Evolutionary conservation across 768 basidiomycete genomes (phyloP).

Genomic region (Holtermannia corniformis): DNA sequence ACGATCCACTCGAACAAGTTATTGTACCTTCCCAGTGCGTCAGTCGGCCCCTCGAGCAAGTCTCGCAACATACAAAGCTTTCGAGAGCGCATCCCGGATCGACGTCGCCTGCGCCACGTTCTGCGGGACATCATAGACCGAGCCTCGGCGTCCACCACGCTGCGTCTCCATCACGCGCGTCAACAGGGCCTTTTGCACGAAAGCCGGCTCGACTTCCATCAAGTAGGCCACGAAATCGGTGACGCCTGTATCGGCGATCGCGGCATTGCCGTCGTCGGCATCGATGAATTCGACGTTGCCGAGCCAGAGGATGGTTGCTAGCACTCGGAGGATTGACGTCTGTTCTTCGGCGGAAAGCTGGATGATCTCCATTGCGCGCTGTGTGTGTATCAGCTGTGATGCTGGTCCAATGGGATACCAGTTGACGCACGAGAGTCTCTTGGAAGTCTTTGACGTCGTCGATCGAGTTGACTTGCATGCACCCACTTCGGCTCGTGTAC

Average conservation of each 20-base stretch:
- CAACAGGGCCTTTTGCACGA: constrained; percentile 79
- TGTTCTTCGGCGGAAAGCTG: constrained; percentile 80
- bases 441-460: constrained; percentile 77
- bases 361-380: constrained; percentile 91
- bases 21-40: constrained; percentile 52
- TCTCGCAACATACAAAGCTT: constrained; percentile 67
- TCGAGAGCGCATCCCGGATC: constrained; percentile 82
- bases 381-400: constrained; percentile 4
- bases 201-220: constrained; percentile 70
- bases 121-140: constrained; percentile 86
- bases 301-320: constrained; percentile 86
- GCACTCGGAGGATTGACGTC: constrained; percentile 82
- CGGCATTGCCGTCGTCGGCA: constrained; percentile 78
- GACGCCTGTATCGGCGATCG: constrained; percentile 70
- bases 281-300: constrained; percentile 89
- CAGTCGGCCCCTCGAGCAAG: neutral
- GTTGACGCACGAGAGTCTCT: constrained; percentile 67
- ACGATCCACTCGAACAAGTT: constrained; percentile 99
- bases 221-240: constrained; percentile 91
- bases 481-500: constrained; percentile 86
- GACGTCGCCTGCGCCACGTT: constrained; percentile 85
- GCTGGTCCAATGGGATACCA: neutral
- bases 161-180: constrained; percentile 83
- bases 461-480: constrained; percentile 81
- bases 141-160: constrained; percentile 77